phyloP scores from a whole-genome alignment of 2,329 filamentous ascomycete species.

The Penicillium sp. region DNA sequence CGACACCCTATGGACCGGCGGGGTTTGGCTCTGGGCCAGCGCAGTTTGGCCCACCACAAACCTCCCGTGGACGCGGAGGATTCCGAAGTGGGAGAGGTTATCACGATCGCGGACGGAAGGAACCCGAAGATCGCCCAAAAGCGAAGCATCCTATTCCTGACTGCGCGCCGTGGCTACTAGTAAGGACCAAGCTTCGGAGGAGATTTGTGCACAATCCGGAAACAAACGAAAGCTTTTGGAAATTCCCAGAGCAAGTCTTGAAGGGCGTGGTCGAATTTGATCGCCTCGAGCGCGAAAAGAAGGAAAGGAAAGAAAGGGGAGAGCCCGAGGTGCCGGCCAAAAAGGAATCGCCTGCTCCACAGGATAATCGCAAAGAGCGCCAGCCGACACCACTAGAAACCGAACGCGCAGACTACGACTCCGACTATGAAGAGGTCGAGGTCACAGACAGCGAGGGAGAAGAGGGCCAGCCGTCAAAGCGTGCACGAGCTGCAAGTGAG shows the following conservation, averaged over 20 bases:
- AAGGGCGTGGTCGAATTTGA: constrained; percentile 68
- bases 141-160: constrained; percentile 75
- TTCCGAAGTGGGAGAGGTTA: constrained; percentile 52
- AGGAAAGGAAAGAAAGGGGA: constrained; percentile 51
- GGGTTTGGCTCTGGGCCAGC: constrained; percentile 14
- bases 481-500: constrained; percentile 53
- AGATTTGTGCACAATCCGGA: constrained; percentile 85
- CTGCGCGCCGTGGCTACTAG: constrained; percentile 81
- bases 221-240: constrained; percentile 91
- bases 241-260: constrained; percentile 83
- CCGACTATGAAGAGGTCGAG: constrained; percentile 76
- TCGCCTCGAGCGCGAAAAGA: constrained; percentile 67
- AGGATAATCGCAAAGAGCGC: constrained; percentile 14
- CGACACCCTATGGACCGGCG: constrained; percentile 33
- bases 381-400: constrained; percentile 34
- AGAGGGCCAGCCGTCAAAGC: constrained; percentile 52
- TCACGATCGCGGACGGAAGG: constrained; percentile 61
- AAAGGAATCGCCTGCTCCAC: constrained; percentile 12
- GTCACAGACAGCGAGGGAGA: constrained; percentile 60
- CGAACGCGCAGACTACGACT: constrained; percentile 53
- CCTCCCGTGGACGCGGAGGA: constrained; percentile 46
- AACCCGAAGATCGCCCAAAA: constrained; percentile 75
- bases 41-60: constrained; percentile 16
- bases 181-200: constrained; percentile 86
- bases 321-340: constrained; percentile 19